Percentiles rank a stretch among this genome's conserved stretches.
Conservation (phyloP, 108 stramenopile genomes). For the Cylindrotheca closterium region DNA sequence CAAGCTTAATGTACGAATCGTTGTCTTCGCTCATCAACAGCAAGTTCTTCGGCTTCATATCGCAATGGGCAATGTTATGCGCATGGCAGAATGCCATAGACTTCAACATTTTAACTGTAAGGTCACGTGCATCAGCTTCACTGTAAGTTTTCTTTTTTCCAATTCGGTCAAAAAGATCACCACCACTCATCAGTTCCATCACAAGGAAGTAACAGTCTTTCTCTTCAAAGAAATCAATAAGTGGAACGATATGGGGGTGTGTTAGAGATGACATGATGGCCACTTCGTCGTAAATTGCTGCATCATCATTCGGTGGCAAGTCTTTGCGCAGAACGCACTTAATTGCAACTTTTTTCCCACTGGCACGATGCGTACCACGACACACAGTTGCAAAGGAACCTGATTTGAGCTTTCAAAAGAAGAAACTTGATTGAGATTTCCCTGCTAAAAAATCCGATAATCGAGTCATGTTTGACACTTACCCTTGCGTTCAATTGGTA, state of each 20-base stretch:
- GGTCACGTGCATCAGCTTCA: slow-evolving; percentile 83
- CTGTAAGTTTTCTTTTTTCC: slow-evolving; percentile 80
- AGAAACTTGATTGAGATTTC: slow-evolving; percentile 3
- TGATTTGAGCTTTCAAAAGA: slow-evolving; percentile 67
- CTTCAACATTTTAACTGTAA: slow-evolving; percentile 76
- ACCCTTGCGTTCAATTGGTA: slow-evolving; percentile 91
- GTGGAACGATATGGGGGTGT: slow-evolving; percentile 87
- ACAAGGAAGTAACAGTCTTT: slow-evolving; percentile 85
- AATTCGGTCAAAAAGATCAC: slow-evolving; percentile 92
- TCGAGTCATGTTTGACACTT: too few relatives aligned
- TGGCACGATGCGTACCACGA: slow-evolving; percentile 83
- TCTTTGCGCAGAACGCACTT: slow-evolving; percentile 81
- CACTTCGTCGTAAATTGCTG: slow-evolving; percentile 88
- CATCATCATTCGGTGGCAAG: slow-evolving; percentile 76
- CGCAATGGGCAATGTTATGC: slow-evolving; percentile 79
- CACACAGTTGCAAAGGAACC: slow-evolving; percentile 90
- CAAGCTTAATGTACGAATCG: slow-evolving; percentile 81
- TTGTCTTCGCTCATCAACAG: slow-evolving; percentile 73
- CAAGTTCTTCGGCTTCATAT: slow-evolving; percentile 93
- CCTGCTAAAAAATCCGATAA: neutral
- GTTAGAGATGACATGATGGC: slow-evolving; percentile 77
- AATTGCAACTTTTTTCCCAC: slow-evolving; percentile 83
- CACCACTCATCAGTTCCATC: slow-evolving; percentile 89
- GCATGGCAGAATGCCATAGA: slow-evolving; percentile 77
- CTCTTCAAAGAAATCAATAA: slow-evolving; percentile 93